These are phyloP conservation scores for Volvariella surrecta DNA, from an alignment of 1,284 basidiomycete species.

Conservation along the genomic window DNA sequence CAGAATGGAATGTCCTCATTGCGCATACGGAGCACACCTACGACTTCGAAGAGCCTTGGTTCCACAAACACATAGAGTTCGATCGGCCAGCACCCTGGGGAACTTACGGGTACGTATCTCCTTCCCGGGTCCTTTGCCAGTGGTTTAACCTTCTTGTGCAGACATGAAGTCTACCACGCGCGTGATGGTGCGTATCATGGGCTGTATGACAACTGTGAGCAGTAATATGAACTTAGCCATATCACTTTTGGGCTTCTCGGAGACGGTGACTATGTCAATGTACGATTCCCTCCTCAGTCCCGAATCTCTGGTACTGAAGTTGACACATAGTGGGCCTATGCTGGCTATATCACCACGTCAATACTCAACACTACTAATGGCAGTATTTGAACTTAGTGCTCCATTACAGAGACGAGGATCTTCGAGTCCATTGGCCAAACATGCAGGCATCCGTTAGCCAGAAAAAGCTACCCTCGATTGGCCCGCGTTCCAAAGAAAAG, in stretches of 20 bases:
- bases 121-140: not conserved
- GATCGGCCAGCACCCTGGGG: constrained; percentile 1
- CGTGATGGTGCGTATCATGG: not conserved
- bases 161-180: not conserved
- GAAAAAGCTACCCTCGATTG: no score
- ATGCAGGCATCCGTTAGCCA: no score
- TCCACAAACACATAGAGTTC: constrained; percentile 4
- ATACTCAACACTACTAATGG: not conserved
- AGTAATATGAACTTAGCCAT: no score
- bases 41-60: not conserved
- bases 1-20: constrained; percentile 4
- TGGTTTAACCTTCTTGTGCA: not conserved
- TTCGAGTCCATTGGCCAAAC: no score
- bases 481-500: no score
- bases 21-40: constrained; percentile 2
- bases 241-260: not conserved
- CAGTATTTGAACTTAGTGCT: not conserved
- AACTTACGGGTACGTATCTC: constrained; percentile 2
- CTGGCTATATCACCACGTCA: not conserved
- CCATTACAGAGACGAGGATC: not conserved
- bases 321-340: not conserved
- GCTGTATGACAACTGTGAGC: no score
- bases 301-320: not conserved
- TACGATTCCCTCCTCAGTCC: not conserved
- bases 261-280: constrained; percentile 1